Conservation (phyloP, 2,329 filamentous ascomycete species). For the Colletotrichum noveboracense region DNA sequence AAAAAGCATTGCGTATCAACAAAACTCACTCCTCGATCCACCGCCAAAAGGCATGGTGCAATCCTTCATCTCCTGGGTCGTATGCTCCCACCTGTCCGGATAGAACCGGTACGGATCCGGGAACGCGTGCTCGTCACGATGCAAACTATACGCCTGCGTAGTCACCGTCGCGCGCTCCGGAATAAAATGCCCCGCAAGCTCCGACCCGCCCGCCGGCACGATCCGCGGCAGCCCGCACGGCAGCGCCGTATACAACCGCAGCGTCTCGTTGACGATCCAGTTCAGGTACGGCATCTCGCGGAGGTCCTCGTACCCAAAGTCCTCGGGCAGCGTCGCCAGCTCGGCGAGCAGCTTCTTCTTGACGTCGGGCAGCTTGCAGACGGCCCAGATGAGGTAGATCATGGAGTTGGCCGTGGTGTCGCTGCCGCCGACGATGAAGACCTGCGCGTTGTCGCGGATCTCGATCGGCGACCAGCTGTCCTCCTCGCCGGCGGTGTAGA, state of each 20-base stretch:
- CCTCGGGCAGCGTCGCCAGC: constrained; percentile 27
- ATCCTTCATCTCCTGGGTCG: constrained; percentile 45
- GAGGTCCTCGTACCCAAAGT: constrained; percentile 36
- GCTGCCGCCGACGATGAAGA: constrained; percentile 55
- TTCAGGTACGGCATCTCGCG: constrained; percentile 45
- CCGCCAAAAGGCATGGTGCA: constrained; percentile 59
- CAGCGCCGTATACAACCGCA: constrained; percentile 47
- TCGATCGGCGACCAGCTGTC: constrained; percentile 3
- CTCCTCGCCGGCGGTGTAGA: constrained; percentile 10
- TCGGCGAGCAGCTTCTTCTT: constrained; percentile 37
- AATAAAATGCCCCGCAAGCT: constrained; percentile 42
- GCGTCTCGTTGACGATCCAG: constrained; percentile 47
- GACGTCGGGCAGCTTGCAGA: constrained; percentile 35
- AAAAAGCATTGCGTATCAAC: too few relatives aligned
- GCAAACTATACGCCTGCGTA: constrained; percentile 51
- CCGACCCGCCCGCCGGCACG: constrained; percentile 43
- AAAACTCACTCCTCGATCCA: constrained; percentile 35
- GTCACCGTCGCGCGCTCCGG: constrained; percentile 43
- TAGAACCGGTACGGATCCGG: constrained; percentile 37
- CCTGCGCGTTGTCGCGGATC: constrained; percentile 16
- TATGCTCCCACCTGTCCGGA: not conserved
- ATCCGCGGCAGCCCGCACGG: constrained; percentile 43
- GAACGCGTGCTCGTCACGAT: constrained; percentile 47
- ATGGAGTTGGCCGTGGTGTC: constrained; percentile 57
- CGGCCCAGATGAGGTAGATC: constrained; percentile 52